A percentile compares a stretch with the other conserved stretches of the same genome.
phyloP scores from a whole-genome alignment of 2,329 filamentous ascomycete species.

The Cercospora citrullina region DNA sequence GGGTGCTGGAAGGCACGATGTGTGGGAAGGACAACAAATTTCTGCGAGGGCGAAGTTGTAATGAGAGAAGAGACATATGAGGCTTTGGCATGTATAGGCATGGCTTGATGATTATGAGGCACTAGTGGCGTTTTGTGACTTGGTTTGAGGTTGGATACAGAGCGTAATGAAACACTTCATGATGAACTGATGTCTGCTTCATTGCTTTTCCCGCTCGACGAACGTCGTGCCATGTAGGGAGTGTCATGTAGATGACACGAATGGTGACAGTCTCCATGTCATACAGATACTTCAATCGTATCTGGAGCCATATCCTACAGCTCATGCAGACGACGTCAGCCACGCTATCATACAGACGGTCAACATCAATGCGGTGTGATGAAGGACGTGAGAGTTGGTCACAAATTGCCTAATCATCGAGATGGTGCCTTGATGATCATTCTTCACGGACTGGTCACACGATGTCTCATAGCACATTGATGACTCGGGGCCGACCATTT shows the following conservation, averaged over 20 bases:
- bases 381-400: neutral
- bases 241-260: no score
- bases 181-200: no score
- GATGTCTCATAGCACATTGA: neutral
- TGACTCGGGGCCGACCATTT: neutral
- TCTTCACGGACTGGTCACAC: neutral
- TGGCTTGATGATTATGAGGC: constrained; percentile 6
- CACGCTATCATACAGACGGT: neutral
- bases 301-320: no score
- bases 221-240: no score
- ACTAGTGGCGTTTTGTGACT: neutral
- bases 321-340: neutral
- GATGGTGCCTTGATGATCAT: neutral
- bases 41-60: constrained; percentile 16
- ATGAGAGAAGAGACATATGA: neutral
- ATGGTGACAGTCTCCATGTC: no score
- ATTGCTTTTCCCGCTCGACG: no score
- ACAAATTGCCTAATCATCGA: neutral
- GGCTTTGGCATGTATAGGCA: neutral
- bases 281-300: no score
- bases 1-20: constrained; percentile 3
- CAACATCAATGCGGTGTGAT: neutral
- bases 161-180: neutral
- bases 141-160: neutral
- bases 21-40: constrained; percentile 7